Percentiles rank a stretch among this genome's conserved stretches.
Evolutionary conservation across 108 stramenopile genomes (phyloP).

Genomic region (Stephanodiscus triporus): DNA sequence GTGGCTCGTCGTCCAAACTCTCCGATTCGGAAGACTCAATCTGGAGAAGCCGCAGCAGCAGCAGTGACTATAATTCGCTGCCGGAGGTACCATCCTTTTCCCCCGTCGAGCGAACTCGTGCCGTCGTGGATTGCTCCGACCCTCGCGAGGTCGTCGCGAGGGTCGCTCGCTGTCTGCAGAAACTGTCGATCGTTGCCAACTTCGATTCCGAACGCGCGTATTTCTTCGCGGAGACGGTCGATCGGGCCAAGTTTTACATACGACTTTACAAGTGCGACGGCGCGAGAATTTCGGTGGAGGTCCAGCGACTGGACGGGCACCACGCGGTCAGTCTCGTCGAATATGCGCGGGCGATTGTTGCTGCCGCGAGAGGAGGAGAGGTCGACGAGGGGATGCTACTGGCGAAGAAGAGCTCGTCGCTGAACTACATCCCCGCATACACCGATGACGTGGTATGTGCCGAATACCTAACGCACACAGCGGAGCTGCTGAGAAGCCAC

Average conservation of each 20-base stretch:
- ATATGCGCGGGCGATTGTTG: constrained; percentile 28
- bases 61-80: constrained; percentile 16
- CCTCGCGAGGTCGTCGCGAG: constrained; percentile 19
- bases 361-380: constrained; percentile 19
- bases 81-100: constrained; percentile 30
- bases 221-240: constrained; percentile 29
- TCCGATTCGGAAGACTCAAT: too few species aligned
- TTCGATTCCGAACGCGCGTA: constrained; percentile 30
- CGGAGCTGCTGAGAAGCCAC: constrained; percentile 62
- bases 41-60: too few species aligned
- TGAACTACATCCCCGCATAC: constrained; percentile 23
- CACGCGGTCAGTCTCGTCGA: constrained; percentile 26
- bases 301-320: constrained; percentile 27
- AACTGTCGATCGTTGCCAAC: constrained; percentile 31
- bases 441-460: not conserved
- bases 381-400: constrained; percentile 5
- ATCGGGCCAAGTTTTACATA: constrained; percentile 35
- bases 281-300: constrained; percentile 23
- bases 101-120: constrained; percentile 32
- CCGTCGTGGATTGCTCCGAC: constrained; percentile 27
- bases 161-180: constrained; percentile 27
- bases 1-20: too few species aligned
- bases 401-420: constrained; percentile 12
- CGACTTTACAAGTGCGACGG: constrained; percentile 22
- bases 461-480: constrained; percentile 43